Evolutionary conservation across 345 rosid genomes (phyloP), one percentile per base, ranked within the genome.

Genomic region (Eucalyptus caleyi): DNA sequence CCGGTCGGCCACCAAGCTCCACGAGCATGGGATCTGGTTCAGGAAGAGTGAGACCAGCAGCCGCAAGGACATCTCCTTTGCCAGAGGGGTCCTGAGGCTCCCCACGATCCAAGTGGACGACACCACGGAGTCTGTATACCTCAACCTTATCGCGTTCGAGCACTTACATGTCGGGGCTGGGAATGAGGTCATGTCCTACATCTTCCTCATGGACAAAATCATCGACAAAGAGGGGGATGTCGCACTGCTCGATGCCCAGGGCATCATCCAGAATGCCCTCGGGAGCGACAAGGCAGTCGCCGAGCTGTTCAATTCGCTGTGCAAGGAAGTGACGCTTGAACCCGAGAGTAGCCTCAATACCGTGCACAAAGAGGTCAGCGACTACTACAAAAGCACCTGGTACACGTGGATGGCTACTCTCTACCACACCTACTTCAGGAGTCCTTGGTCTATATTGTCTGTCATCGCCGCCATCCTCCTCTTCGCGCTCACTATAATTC

Each of bases 211-310:
- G 96, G 94, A 93, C 87, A 93, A 88, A 32, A 89, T 94, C 86
- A 93, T 95, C 9, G 93, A 93, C 88, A 92, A 11, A 21, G 93
- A 89, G 82, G 80, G 89, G 60, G 95, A 95, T 47, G 94, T 95
- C 3, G 92, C 92, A 9, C 86, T 95, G 49, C 88, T 95, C 27
- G 90, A 92, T 56, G 89, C 91, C 2, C 89, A 37, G n/a, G 93
- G 96, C 88, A 93, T 95, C 77, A 91, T 95, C 50, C 92, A 91
- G 87, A 94, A 91, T 54, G 94, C 92, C 1, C 42, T 93, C 4
- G 96, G 95, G 34, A 93, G 95, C 62, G 94, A 92, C 91, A 92
- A 93, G 89, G 95, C 92, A 2, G 94, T 92, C 12, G 95, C 94
- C 30, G 90, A 91, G 14, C 81, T 94, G 45, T 94, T 94, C 92